These are phyloP conservation scores for Dactylellina cionopaga DNA, from an alignment of 2,329 filamentous ascomycete species.

Conservation along the genomic window DNA sequence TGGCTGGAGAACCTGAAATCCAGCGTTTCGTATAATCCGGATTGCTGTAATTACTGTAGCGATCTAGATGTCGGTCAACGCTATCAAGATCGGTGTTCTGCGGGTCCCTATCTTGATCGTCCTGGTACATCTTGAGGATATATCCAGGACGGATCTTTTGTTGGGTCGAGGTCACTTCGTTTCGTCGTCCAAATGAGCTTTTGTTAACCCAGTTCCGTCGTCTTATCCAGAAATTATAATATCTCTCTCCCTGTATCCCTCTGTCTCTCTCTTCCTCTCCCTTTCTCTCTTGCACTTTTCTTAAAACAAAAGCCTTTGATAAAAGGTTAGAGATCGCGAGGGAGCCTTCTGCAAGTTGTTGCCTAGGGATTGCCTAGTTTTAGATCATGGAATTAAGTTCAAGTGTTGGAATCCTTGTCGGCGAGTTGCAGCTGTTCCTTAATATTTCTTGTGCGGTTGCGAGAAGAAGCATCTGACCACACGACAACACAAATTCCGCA, in stretches of 20 bases:
- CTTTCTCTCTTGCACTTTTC: background rate
- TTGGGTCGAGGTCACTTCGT: background rate
- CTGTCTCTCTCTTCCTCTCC: background rate
- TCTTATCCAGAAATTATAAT: background rate
- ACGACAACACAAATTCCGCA: conserved; percentile 36
- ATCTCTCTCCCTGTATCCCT: background rate
- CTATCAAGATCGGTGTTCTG: conserved; percentile 13
- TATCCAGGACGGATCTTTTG: background rate
- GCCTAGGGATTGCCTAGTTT: conserved; percentile 48
- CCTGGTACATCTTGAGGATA: conserved; percentile 39
- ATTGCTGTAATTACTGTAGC: conserved; percentile 14
- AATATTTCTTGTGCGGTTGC: conserved; percentile 13
- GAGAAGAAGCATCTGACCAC: conserved; percentile 39
- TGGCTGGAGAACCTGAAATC: conserved; percentile 19
- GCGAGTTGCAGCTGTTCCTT: conserved; percentile 25
- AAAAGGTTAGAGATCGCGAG: conserved; percentile 22
- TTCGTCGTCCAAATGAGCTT: conserved; percentile 5
- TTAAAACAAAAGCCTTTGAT: conserved; percentile 11
- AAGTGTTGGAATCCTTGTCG: conserved; percentile 39
- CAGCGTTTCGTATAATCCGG: conserved; percentile 21
- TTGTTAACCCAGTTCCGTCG: conserved; percentile 1
- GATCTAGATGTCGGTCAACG: conserved; percentile 18
- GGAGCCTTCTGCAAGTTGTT: conserved; percentile 45
- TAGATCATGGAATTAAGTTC: conserved; percentile 37
- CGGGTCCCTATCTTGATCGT: conserved; percentile 9